Evolutionary conservation across 2,329 filamentous ascomycete species (phyloP), one percentile per base, ranked within the genome.

Genomic region (Dryadomyces quercus-mongolicae): DNA sequence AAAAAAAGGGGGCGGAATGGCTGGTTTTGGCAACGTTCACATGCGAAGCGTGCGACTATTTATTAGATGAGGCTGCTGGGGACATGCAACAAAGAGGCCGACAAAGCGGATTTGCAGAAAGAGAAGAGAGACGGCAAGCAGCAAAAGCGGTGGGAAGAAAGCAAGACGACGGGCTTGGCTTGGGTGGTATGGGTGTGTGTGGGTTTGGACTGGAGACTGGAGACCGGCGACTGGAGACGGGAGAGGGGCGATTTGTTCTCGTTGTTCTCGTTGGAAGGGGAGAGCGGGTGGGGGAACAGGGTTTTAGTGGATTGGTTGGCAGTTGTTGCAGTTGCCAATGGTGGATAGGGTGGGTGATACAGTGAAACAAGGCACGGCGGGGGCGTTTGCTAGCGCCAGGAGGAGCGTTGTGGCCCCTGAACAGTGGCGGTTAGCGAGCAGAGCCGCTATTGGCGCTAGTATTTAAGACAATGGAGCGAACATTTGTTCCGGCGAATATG

Each of bases 141-240:
- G 48, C 21, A 50, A 50, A 20, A 42, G 48, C 48, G 48, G 48
- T 50, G 48, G 48, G 48, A 50, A 25, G 48, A 50, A 40, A 50
- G 38, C 7, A 38, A 34, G 13, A 42, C 7, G 16, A 13, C 18
- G 31, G 34, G 31, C n/a, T 18, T 40, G 48, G 36, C 36, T 50
- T 40, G 36, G 36, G 36, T 40, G 10, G 36, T 16, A 31, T 31
- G 25, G 47, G 48, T 21, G 34, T 34, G 20, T 15, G 20, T 49
- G 20, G 48, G 20, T 21, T 15, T 38, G 47, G 20, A 21, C 25
- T 49, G 48, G n/a, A 21, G 31, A 13, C 36, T 16, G 46, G 20
- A 31, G 36, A n/a, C n/a, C n/a, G n/a, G n/a, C n/a, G n/a, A n/a
- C n/a, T n/a, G n/a, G 47, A 34, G 47, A 34, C 18, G 47, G 21